phyloP scores from a whole-genome alignment of 2,329 filamentous ascomycete species.

The Madurella fahalii region DNA sequence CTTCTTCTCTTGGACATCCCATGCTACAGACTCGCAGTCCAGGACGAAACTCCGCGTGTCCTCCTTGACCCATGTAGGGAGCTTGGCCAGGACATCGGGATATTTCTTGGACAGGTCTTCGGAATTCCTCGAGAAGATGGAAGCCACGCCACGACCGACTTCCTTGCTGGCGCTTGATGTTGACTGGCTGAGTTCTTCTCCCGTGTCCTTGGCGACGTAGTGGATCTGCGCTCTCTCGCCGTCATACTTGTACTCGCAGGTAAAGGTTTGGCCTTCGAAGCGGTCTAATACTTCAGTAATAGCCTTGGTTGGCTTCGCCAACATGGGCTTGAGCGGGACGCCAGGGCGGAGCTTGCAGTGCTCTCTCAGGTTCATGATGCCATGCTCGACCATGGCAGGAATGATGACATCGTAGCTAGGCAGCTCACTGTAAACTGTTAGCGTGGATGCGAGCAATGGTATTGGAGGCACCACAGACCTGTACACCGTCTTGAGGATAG shows the following conservation, averaged over 20 bases:
- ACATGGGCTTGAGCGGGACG: constrained; percentile 94
- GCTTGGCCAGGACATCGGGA: constrained; percentile 85
- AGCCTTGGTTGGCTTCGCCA: constrained; percentile 96
- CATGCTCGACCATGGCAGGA: constrained; percentile 80
- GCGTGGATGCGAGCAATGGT: constrained; percentile 9
- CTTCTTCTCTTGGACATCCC: constrained; percentile 93
- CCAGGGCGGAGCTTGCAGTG: constrained; percentile 89
- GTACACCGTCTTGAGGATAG: constrained; percentile 84
- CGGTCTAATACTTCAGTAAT: constrained; percentile 96
- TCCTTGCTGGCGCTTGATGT: constrained; percentile 60
- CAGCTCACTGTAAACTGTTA: constrained; percentile 65
- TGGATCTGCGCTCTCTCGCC: constrained; percentile 98
- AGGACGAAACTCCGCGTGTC: constrained; percentile 93
- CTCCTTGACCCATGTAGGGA: constrained; percentile 83
- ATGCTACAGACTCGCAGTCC: constrained; percentile 97
- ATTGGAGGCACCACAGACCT: constrained; percentile 48
- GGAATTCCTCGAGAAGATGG: constrained; percentile 96
- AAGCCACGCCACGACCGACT: constrained; percentile 68
- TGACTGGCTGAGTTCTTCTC: constrained; percentile 63
- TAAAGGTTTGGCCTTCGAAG: constrained; percentile 92
- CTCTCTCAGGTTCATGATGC: constrained; percentile 76
- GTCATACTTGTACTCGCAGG: constrained; percentile 99
- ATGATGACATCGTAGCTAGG: constrained; percentile 95
- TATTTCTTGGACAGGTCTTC: constrained; percentile 98
- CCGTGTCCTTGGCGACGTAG: constrained; percentile 80